phyloP scores from a whole-genome alignment of 805 yeast species.

The Candida golubevii region DNA sequence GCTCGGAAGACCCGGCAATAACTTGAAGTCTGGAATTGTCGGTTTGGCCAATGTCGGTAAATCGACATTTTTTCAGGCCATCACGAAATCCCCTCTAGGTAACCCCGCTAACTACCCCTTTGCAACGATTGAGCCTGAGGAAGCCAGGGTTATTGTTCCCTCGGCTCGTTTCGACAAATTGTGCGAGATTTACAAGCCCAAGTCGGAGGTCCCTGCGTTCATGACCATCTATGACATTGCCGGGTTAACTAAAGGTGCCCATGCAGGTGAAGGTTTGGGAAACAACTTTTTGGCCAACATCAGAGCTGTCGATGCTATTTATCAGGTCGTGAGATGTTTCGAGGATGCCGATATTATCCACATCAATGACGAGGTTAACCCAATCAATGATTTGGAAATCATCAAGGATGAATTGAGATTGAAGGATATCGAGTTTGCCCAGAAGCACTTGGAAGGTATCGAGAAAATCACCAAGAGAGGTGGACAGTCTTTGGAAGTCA shows the following conservation, averaged over 20 bases:
- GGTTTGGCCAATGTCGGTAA: constrained; percentile 28
- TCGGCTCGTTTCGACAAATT: constrained; percentile 22
- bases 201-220: constrained; percentile 30
- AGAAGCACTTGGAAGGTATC: constrained; percentile 71
- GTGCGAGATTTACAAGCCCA: constrained; percentile 43
- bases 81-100: constrained; percentile 21
- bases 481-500: constrained; percentile 84
- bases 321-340: constrained; percentile 60
- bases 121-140: constrained; percentile 74
- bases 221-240: constrained; percentile 27
- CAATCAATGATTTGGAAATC: constrained; percentile 90
- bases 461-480: constrained; percentile 82
- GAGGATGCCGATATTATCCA: constrained; percentile 98
- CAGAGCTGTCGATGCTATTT: constrained; percentile 66
- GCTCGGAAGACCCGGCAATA: constrained; percentile 44
- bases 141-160: constrained; percentile 32
- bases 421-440: constrained; percentile 93
- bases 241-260: constrained; percentile 54
- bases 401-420: constrained; percentile 87
- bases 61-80: constrained; percentile 22
- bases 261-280: constrained; percentile 68
- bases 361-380: constrained; percentile 83
- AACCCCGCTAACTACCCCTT: constrained; percentile 53
- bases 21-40: constrained; percentile 40
- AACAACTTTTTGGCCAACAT: constrained; percentile 67